phyloP scores from a whole-genome alignment of 2,329 filamentous ascomycete species.

The Aspergillus quadrilineatus region DNA sequence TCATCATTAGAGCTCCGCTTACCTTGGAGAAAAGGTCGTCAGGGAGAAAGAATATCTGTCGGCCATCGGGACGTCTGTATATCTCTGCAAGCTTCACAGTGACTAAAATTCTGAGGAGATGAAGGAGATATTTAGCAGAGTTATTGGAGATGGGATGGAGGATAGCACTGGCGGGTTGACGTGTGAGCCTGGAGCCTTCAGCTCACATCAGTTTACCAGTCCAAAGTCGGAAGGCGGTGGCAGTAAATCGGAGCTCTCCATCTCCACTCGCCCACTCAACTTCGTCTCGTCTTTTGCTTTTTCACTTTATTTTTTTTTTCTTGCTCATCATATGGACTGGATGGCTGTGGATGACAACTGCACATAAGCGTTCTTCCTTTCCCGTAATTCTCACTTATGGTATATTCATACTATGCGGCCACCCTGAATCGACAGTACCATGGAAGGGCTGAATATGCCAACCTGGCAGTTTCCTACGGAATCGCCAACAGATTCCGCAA shows the following conservation, averaged over 20 bases:
- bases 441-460: constrained; percentile 24
- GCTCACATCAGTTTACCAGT: constrained; percentile 20
- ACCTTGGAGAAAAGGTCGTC: constrained; percentile 98
- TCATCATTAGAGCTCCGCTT: constrained; percentile 39
- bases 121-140: constrained; percentile 4
- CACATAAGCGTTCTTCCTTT: constrained; percentile 11
- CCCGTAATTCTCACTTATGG: constrained; percentile 14
- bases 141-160: constrained; percentile 19
- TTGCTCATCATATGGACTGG: constrained; percentile 12
- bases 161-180: constrained; percentile 34
- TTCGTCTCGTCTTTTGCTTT: constrained; percentile 6
- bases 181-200: constrained; percentile 16
- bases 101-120: background rate
- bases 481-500: constrained; percentile 12
- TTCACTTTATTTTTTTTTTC: constrained; percentile 19
- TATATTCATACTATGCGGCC: constrained; percentile 1
- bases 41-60: constrained; percentile 99
- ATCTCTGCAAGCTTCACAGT: constrained; percentile 19
- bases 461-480: constrained; percentile 27
- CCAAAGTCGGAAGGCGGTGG: constrained; percentile 19
- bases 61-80: constrained; percentile 65
- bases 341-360: background rate
- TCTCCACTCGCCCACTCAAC: background rate
- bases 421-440: constrained; percentile 7
- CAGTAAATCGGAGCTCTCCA: constrained; percentile 24